Conservation (phyloP, 1,284 basidiomycete species). For the Trichosporon sp. region DNA sequence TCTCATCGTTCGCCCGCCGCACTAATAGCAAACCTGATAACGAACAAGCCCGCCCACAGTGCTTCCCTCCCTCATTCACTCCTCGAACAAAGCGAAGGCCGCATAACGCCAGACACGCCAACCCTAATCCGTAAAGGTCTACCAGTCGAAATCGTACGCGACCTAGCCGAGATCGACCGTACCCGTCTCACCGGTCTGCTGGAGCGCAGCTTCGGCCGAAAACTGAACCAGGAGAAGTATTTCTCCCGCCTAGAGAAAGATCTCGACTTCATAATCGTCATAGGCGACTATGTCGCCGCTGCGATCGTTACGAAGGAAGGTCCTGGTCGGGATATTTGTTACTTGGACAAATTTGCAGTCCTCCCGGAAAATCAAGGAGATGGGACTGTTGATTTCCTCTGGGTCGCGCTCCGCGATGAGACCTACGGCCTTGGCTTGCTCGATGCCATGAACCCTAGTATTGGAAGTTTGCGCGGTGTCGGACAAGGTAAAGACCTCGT, state of each 20-base stretch:
- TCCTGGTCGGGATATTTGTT: conserved; percentile 58
- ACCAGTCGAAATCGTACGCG: conserved; percentile 72
- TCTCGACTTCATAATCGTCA: conserved; percentile 90
- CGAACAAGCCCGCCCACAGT: conserved; percentile 94
- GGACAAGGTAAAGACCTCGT: conserved; percentile 91
- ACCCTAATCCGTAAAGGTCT: conserved; percentile 86
- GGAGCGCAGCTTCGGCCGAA: conserved; percentile 77
- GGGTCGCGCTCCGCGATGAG: conserved; percentile 97
- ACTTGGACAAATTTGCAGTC: conserved; percentile 98
- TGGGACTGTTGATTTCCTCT: conserved; percentile 97
- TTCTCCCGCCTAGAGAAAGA: conserved; percentile 67
- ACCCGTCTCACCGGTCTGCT: conserved; percentile 71
- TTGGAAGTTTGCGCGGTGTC: conserved; percentile 80
- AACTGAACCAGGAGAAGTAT: conserved; percentile 68
- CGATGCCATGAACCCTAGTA: conserved; percentile 85
- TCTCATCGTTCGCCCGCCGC: conserved; percentile 93
- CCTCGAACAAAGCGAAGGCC: conserved; percentile 68
- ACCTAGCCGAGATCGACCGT: conserved; percentile 62
- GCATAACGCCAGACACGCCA: conserved; percentile 82
- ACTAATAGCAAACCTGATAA: conserved; percentile 94
- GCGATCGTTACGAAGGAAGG: conserved; percentile 88
- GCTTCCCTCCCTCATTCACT: conserved; percentile 91
- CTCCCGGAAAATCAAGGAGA: conserved; percentile 91
- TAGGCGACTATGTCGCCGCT: conserved; percentile 92
- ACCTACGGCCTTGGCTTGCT: conserved; percentile 92